Evolutionary conservation across 2,329 filamentous ascomycete genomes (phyloP), one percentile per base, ranked within the genome.

Genomic region (Scedosporium minutisporum): DNA sequence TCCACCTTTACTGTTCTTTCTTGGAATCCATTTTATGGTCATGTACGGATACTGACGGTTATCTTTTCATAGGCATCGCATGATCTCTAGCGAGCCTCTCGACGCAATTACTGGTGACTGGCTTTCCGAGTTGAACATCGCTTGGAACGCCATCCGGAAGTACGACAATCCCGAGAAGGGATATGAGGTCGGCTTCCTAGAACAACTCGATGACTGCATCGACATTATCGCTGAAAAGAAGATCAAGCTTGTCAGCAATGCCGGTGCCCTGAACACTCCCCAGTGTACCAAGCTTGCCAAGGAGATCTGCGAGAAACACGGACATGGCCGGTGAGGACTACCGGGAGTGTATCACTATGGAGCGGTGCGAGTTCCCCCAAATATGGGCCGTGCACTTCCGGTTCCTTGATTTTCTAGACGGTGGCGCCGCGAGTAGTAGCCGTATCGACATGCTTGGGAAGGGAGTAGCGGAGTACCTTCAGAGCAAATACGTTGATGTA

Each of bases 121-220:
- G 70, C 70, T 76, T 57, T 75, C 74, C 9, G 75, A 77, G 65
- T 77, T 78, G 65, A 85, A 83, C 68, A 82, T 85, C 74, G 78
- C 80, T 63, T 74, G 65, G 71, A 68, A 72, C 65, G 68, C 71
- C 61, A 77, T 73, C 63, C 68, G 69, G 41, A 71, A 74, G 58
- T 66, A 72, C 14, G 61, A 60, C 3, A 64, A 65, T 3, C 48
- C 64, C 21, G 69, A 74, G 25, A 68, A 71, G 3, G 74, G 75
- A 41, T 75, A 74, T 42, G 71, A 69, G 69, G 73, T 65, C 62
- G 77, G 66, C 63, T 80, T 73, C 66, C 69, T 73, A 61, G 67
- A 72, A 4, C 80, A 82, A 2, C 83, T 80, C 1, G 68, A 75
- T 25, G 72, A 75, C 21, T 71, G 73, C 41, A 66, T 80, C 5